Base-by-base conservation (phyloP, 805 yeast species). In the Yarrowia sp. region DNA sequence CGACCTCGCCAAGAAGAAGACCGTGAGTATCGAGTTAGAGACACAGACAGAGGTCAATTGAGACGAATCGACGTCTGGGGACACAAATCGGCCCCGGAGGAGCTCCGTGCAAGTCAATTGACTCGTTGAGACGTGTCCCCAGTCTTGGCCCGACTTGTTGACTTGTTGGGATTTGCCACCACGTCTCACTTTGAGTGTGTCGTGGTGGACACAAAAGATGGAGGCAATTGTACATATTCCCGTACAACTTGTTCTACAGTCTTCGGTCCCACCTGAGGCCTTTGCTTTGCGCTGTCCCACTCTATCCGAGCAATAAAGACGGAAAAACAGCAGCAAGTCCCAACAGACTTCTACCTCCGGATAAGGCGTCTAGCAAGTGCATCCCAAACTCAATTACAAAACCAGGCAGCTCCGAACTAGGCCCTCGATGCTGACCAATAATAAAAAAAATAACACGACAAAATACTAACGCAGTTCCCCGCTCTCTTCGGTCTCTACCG, bases 1-100 rank as follows among this genome's bases (percentile, higher is more conserved):
- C 62, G 97, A 92, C 76, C 81, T 92, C 69, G 97, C 97, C 65
- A 91, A 90, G 80, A 92, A 92, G 86, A 92, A 92, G 79, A 92
- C 97, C 2, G 61, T 54, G 46, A 54, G 61, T 54, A 54, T 26
- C 3, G 43, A 38, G 16, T 17, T n/a, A n/a, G 8, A 26, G 30
- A 26, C 30, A 26, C 38, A 33, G 38, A 14, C 43, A 11, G 21
- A 36, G 40, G n/a, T 21, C 48, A 43, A 43, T 41, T 41, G 46
- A 41, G 24, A n/a, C 16, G 4, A 21, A 5, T 4, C 3, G 36
- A 33, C 6, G 36, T 12, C 21, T 4, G 12, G 12, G 40, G 12
- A 19, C 19, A 16, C 21, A 8, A 24, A 10, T 4, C 30, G 32
- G 21, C 11, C 19, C 49, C 6, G 17, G 4, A 14, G 16, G 12